Conservation (phyloP, 2,329 filamentous ascomycete species). For the Cladosporium austrohemisphaericum region DNA sequence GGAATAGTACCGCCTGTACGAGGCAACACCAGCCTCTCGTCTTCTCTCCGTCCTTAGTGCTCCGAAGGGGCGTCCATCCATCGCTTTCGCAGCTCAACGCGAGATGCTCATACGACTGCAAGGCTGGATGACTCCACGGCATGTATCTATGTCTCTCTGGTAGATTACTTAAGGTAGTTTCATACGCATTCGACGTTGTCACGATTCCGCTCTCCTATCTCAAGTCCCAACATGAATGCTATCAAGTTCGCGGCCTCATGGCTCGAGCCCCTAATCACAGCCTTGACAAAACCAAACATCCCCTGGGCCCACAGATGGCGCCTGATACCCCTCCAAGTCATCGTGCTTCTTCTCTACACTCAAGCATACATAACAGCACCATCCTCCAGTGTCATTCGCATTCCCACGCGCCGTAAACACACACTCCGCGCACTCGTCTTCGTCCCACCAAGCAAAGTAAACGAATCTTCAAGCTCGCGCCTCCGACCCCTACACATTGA, state of each 20-base stretch:
- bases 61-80: no score
- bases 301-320: constrained; percentile 43
- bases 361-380: constrained; percentile 38
- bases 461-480: constrained; percentile 13
- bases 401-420: constrained; percentile 30
- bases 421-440: constrained; percentile 38
- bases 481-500: constrained; percentile 43
- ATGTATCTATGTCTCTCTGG: no score
- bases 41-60: no score
- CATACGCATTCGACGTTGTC: no score
- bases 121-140: no score
- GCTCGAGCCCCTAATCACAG: constrained; percentile 16
- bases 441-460: constrained; percentile 21
- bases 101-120: no score
- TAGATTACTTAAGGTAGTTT: no score
- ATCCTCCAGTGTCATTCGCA: constrained; percentile 33
- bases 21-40: no score
- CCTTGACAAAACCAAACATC: constrained; percentile 36
- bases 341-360: constrained; percentile 37
- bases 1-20: no score
- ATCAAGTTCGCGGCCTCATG: constrained; percentile 1
- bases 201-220: background rate
- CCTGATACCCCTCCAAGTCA: constrained; percentile 42
- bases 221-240: background rate
- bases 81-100: no score